Evolutionary conservation across 2,329 filamentous ascomycete genomes (phyloP), one percentile per base, ranked within the genome.

Genomic region (Penicillium sclerotiorum): DNA sequence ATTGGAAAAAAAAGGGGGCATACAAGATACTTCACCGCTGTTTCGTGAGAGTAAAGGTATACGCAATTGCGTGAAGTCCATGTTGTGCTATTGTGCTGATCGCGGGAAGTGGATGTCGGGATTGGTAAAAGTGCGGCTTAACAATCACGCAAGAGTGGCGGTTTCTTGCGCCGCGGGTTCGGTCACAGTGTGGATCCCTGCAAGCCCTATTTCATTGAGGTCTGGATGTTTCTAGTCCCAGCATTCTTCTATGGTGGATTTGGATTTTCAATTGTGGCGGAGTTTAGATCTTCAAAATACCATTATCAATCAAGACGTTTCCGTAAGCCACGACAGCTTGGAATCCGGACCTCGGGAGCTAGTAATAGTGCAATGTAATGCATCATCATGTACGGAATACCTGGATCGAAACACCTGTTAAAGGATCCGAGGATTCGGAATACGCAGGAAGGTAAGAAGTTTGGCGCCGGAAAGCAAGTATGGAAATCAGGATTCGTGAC

Each of bases 111-210:
- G 53, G 55, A 55, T 53, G 54, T 60, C 41, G 20, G 47, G 47
- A 53, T 57, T 57, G 57, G 57, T 43, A 52, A 46, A 23, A 33
- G 7, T 33, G 12, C 7, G 30, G 12, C 30, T n/a, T 13, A n/a
- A n/a, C 57, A 59, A 65, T 64, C 62, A 64, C 61, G 61, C 59
- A 63, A 65, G 56, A 53, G 53, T 49, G 62, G 55, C 55, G 58
- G 50, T 20, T 30, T 59, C 32, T 61, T 54, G 52, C 53, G 55
- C 30, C 50, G 53, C 36, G 40, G 21, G 3, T n/a, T 28, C 35
- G 15, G 27, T 39, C 36, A 21, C 12, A 25, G 25, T 22, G 13
- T 30, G 23, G 33, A 45, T 37, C 7, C 15, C 12, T 37, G 4
- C 7, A 17, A 21, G 25, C 11, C 8, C 13, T n/a, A n/a, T 12